A percentile compares a stretch with the other conserved stretches of the same genome.
Conservation (phyloP, 148 eudicot genomes). For the Camellia granthamiana region DNA sequence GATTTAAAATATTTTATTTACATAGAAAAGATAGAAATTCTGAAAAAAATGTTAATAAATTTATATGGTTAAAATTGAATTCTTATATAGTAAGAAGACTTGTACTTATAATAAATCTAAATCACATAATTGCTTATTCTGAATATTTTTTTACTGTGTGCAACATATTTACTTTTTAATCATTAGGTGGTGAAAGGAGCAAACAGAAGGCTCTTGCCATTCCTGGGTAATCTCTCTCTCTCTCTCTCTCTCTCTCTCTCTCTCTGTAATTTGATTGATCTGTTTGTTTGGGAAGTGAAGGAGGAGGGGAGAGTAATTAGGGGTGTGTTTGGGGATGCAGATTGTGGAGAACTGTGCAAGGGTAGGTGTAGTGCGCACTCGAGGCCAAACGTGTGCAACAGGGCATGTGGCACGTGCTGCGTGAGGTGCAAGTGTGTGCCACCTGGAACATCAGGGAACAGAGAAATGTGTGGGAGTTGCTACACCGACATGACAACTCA, state of each 20-base stretch:
- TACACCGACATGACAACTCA: conserved; percentile 46
- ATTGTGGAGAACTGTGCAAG: conserved; percentile 31
- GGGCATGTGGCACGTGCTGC: conserved; percentile 42
- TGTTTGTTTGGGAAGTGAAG: too few relatives aligned
- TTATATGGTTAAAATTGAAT: too few relatives aligned
- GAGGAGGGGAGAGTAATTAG: too few relatives aligned
- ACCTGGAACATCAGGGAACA: conserved; percentile 37
- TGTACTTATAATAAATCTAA: too few relatives aligned
- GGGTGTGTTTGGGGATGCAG: conserved; percentile 9
- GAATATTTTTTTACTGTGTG: too few relatives aligned
- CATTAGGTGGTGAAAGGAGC: conserved; percentile 30
- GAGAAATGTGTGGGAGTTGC: conserved; percentile 34
- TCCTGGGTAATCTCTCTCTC: conserved; percentile 15
- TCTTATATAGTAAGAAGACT: too few relatives aligned
- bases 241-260: neutral
- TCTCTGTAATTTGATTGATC: too few relatives aligned
- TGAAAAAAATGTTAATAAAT: too few relatives aligned
- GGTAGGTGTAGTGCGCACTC: conserved; percentile 29
- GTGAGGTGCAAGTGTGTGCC: conserved; percentile 41
- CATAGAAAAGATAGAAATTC: too few relatives aligned
- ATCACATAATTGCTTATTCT: too few relatives aligned
- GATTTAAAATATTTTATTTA: too few relatives aligned
- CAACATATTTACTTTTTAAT: neutral
- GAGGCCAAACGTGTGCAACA: conserved; percentile 33
- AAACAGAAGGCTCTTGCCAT: conserved; percentile 27